A percentile compares a stretch with the other conserved stretches of the same genome.
phyloP scores from a whole-genome alignment of 1,284 basidiomycete species.

The Trametes hirsuta region DNA sequence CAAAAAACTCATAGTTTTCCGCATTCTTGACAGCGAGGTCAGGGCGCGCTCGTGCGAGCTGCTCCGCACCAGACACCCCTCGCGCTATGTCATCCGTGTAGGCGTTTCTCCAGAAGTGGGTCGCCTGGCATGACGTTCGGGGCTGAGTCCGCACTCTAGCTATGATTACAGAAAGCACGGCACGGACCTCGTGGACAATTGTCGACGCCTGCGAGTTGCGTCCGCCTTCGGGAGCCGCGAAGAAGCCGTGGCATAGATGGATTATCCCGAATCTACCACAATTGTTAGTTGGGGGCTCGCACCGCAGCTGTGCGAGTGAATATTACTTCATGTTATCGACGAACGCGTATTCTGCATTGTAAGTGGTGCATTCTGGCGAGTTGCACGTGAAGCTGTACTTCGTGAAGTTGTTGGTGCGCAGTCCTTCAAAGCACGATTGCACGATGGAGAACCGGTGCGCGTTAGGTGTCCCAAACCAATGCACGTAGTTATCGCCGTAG shows the following conservation, averaged over 20 bases:
- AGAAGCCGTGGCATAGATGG: conserved; percentile 52
- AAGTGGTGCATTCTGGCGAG: too few species aligned
- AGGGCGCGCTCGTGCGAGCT: conserved; percentile 44
- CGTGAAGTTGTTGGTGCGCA: conserved; percentile 38
- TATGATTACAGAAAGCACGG: background rate
- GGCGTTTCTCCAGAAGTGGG: conserved; percentile 49
- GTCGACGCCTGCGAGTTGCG: conserved; percentile 46
- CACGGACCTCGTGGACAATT: conserved; percentile 34
- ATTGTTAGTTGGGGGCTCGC: background rate
- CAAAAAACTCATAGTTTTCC: too few species aligned
- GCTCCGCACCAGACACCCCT: conserved; percentile 43
- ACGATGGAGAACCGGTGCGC: conserved; percentile 33
- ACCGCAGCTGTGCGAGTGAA: too few species aligned
- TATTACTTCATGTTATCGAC: conserved; percentile 39
- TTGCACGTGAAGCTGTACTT: conserved; percentile 17
- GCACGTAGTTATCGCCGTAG: conserved; percentile 23
- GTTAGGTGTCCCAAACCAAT: conserved; percentile 20
- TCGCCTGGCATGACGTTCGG: conserved; percentile 30
- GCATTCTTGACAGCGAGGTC: background rate
- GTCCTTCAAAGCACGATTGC: conserved; percentile 40
- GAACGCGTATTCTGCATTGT: conserved; percentile 30
- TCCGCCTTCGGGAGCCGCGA: conserved; percentile 45
- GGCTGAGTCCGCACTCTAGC: background rate
- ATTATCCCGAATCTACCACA: conserved; percentile 38
- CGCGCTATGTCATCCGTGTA: conserved; percentile 50